Evolutionary conservation across 805 yeast species (phyloP), one percentile per base, ranked within the genome.

Genomic region (Pichia rugopelliculosa): DNA sequence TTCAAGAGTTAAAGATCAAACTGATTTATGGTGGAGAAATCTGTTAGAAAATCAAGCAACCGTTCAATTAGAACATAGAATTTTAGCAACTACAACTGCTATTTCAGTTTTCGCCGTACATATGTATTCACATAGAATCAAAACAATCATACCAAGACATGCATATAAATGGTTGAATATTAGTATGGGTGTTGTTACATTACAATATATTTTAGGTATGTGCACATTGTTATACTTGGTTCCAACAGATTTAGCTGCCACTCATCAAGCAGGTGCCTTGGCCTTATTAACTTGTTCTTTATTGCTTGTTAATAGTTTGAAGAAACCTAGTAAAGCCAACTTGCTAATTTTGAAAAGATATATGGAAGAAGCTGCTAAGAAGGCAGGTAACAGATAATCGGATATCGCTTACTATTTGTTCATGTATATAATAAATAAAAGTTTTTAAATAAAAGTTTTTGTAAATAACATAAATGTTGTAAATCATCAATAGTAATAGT

Each of bases 261-360:
- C 89, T 6, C 99, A 93, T 64, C 99, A 93, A 71, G 96, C 96
- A 9, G 98, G 98, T 56, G 96, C 97, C 1, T 69, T 93, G 56
- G 95, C 95, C 0, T 72, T 93, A 42, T 71, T 93, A 57, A 90
- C 99, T 0, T 74, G 85, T 15, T 76, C 88, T n/a, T 70, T 91
- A 49, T 72, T 83, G 11, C 68, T 81, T 46, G 75, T 79, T 11
- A 72, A 79, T 48, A 73, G 77, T 46, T 64, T 86, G 56, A 71
- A 81, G 52, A 73, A 72, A 53, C 89, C 90, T 42, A 72, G 65
- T 8, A 57, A 50, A 41, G 51, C 65, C 1, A 66, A 67, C 38
- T 30, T 62, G 44, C 41, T 63, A 36, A 49, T 67, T 36, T 52
- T 67, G 42, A 60, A 64, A 49, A 60, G 56, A 40, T 55, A 56